Evolutionary conservation across 352 stramenopile species (phyloP), one percentile per base, ranked within the genome.

Genomic region (Globisporangium spiculum): DNA sequence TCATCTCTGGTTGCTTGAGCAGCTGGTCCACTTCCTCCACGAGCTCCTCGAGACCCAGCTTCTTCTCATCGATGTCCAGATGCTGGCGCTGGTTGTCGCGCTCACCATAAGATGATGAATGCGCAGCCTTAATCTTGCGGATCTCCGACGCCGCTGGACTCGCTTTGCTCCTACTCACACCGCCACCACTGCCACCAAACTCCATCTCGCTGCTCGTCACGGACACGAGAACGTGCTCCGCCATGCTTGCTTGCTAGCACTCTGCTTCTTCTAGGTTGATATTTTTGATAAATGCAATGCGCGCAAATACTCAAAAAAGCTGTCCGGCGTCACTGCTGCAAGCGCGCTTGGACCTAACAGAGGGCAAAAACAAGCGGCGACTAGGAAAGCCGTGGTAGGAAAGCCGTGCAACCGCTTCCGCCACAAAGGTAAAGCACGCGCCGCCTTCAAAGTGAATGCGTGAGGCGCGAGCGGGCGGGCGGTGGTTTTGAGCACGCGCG

Each of bases 1-100:
- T 71, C 12, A 72, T 70, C 38, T 73, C 30, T 8, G 72, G 67
- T 16, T 71, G 46, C 26, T 84, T 80, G 32, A 85, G 66, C 38
- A 83, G 60, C 26, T 59, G 69, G 27, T 89, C 76, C 24, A 86
- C 65, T 26, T 76, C 70, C 26, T 79, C 78, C 14, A 89, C 76
- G 34, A 89, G 74, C 67, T 87, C 41, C 50, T 67, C 32, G 10
- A 87, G 70, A 27, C 63, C 72, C 18, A 86, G 65, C 63, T 60
- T 44, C 53, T 63, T 70, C 46, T 44, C 14, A 10, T 26, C 30
- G 26, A 4, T 32, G 20, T 48, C 6, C 41, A 22, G 18, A n/a
- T 65, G 18, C 1, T 63, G 27, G 4, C n/a, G 20, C 32, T 71
- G 61, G 34, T 74, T 61, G 38, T 72, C 58, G 4, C 50, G 3